Conservation (phyloP, 176 grass and related monocot genomes). For the Musa beccarii region DNA sequence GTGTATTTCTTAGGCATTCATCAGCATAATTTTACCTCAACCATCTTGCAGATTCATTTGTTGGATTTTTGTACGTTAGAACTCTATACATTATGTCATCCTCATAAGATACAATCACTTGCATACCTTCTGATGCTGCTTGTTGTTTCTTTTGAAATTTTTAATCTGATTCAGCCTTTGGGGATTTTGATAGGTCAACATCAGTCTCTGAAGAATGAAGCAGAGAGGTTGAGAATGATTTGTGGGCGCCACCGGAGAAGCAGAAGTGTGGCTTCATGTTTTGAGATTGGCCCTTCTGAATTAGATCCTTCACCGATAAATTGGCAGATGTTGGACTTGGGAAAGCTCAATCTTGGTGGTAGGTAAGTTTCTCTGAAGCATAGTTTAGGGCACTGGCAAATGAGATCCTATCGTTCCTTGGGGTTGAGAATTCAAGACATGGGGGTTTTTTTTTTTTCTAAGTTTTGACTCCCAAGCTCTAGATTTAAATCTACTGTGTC, state of each 20-base stretch:
- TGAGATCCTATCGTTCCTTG: not conserved
- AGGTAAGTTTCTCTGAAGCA: conserved; percentile 21
- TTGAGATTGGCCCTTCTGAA: conserved; percentile 8
- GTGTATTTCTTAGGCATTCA: too few species aligned
- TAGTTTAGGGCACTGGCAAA: conserved; percentile 25
- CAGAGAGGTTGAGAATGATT: conserved; percentile 64
- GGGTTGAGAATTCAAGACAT: not conserved
- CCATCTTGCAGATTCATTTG: not conserved
- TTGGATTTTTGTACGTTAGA: not conserved
- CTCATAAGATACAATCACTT: too few species aligned
- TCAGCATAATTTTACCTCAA: too few species aligned
- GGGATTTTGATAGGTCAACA: conserved; percentile 38
- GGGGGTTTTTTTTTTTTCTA: not conserved
- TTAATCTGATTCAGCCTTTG: not conserved
- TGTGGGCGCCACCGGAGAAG: conserved; percentile 59
- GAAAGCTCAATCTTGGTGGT: conserved; percentile 54
- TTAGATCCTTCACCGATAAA: conserved; percentile 20
- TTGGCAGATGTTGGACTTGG: conserved; percentile 77
- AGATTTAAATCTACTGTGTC: not conserved
- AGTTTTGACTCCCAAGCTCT: not conserved
- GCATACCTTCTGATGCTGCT: too few species aligned
- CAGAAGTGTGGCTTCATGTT: conserved; percentile 59
- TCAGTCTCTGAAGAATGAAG: conserved; percentile 73
- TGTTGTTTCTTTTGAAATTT: not conserved
- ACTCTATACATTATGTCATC: too few species aligned